A percentile compares a stretch with the other conserved stretches of the same genome.
These are phyloP conservation scores for Phaffomyces opuntiae DNA, from an alignment of 805 yeast genomes.

Conservation along the genomic window DNA sequence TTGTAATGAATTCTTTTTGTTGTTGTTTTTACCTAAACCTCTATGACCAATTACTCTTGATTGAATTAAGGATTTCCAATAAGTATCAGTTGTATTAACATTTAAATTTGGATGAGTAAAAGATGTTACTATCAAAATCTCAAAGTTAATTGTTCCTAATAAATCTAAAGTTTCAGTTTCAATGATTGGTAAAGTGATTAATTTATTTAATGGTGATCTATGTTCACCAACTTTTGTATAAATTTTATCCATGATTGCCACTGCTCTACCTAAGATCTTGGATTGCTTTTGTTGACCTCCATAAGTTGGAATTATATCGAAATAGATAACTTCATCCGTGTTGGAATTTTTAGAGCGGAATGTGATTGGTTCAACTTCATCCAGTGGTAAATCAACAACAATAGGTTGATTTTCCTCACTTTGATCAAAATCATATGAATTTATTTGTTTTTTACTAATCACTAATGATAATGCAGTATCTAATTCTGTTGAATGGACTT, in stretches of 20 bases:
- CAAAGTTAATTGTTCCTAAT: conserved; percentile 73
- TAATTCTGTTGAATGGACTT: conserved; percentile 72
- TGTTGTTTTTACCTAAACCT: conserved; percentile 84
- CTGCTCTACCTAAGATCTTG: conserved; percentile 70
- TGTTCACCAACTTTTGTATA: conserved; percentile 63
- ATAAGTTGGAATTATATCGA: conserved; percentile 89
- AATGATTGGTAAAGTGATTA: conserved; percentile 67
- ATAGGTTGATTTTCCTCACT: conserved; percentile 38
- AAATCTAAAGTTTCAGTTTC: conserved; percentile 66
- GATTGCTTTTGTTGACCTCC: conserved; percentile 37
- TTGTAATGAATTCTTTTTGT: conserved; percentile 69
- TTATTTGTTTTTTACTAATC: conserved; percentile 32
- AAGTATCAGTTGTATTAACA: conserved; percentile 62
- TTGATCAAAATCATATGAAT: background rate
- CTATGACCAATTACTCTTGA: conserved; percentile 95
- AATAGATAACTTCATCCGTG: conserved; percentile 52
- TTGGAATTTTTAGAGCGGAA: conserved; percentile 52
- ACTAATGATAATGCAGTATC: conserved; percentile 82
- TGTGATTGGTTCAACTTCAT: conserved; percentile 68
- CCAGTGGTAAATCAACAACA: conserved; percentile 72
- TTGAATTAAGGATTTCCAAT: conserved; percentile 85
- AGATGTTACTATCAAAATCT: conserved; percentile 62
- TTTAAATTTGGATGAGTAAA: conserved; percentile 66
- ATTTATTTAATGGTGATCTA: conserved; percentile 58
- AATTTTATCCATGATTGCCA: conserved; percentile 57